Conservation (phyloP, 129 eudicot genomes). For the Lactuca sativa region DNA sequence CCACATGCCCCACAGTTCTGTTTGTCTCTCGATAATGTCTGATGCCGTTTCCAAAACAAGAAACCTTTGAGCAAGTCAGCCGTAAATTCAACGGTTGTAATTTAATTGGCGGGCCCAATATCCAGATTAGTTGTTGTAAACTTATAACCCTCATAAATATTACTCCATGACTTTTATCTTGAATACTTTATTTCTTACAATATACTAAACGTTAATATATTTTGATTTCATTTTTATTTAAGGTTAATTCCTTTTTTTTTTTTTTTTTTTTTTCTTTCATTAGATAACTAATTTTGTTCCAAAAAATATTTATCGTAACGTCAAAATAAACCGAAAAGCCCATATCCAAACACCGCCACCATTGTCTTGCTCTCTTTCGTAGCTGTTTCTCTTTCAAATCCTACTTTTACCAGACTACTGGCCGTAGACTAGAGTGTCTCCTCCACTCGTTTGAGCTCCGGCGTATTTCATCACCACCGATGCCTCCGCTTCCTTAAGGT, state of each 20-base stretch:
- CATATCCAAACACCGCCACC: not conserved
- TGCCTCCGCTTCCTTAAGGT: constrained; percentile 7
- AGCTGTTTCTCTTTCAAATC: constrained; percentile 1
- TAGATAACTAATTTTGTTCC: too few species aligned
- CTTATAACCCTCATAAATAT: not conserved
- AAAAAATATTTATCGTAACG: too few species aligned
- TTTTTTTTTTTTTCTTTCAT: too few species aligned
- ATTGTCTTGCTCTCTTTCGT: not conserved
- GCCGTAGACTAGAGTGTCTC: not conserved
- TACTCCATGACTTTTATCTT: not conserved
- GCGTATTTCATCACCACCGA: constrained; percentile 11
- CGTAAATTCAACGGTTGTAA: too few species aligned
- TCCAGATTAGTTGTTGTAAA: not conserved
- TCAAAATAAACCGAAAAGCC: too few species aligned
- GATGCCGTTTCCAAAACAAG: too few species aligned
- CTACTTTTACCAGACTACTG: constrained; percentile 2
- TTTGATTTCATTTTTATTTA: too few species aligned
- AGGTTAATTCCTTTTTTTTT: too few species aligned
- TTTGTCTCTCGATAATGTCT: not conserved
- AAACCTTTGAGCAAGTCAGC: too few species aligned
- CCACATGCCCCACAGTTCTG: not conserved
- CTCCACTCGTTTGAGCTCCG: constrained; percentile 8
- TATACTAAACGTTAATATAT: too few species aligned
- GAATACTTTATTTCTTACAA: not conserved
- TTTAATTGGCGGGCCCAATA: not conserved